Base-by-base conservation (phyloP, 495 filamentous ascomycete species). In the Aspergillus coremiiformis region DNA sequence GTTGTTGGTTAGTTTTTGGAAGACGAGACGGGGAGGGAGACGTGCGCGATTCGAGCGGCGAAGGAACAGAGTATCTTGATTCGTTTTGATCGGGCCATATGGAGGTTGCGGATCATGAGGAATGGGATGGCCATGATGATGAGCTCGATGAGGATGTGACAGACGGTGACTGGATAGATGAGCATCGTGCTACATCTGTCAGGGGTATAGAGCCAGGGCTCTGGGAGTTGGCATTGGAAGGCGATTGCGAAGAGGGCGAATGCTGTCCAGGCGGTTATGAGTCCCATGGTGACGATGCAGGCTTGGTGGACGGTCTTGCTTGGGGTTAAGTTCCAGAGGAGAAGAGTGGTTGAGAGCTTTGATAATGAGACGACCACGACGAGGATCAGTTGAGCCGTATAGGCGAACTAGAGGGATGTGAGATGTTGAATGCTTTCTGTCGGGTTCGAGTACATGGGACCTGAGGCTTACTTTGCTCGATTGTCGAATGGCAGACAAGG, bases 91-190 rank as follows among this genome's bases (percentile, higher is more conserved):
- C 14, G 41, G n/a, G 27, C 48, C 53, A 65, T 57, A 35, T 62
- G 61, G 9, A 66, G 61, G 41, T 59, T 55, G 0, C 47, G 51
- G 54, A 66, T 59, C 64, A 66, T 64, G 30, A 60, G 49, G 47
- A 64, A 61, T 0, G 61, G 59, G 7, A 50, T 39, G 7, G 53
- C 24, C 20, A 56, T 50, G 26, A 65, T 52, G 20, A 59, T 39
- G 9, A 57, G 45, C 17, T 66, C 64, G 21, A 51, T 64, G 35
- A 63, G 47, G 27, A 66, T 61, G 37, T 65, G 59, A 41, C 61
- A 20, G 5, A 57, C 46, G n/a, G 35, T 35, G 30, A 66, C 56
- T 7, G 51, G 59, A 42, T 66, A 66, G 12, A 59, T 19, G 8
- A 66, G 15, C 8, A 44, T 55, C 48, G 53, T 57, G 46, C 51